Conservation (phyloP, 2,329 filamentous ascomycete species). For the Colletotrichum graminicola region DNA sequence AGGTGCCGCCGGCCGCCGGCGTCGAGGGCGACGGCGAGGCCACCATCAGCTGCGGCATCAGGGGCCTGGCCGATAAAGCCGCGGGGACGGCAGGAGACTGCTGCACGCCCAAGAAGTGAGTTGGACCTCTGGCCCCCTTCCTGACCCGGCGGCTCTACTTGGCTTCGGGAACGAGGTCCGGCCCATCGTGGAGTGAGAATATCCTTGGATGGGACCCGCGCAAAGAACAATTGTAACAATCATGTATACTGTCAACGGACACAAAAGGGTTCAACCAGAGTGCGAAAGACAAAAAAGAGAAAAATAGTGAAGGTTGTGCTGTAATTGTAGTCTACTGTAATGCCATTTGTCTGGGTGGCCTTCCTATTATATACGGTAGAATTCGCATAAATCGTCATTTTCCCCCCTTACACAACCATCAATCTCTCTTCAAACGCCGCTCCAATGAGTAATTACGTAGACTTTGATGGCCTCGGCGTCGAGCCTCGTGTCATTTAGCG, state of each 20-base stretch:
- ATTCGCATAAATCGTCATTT: slow-evolving; percentile 9
- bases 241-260: not conserved
- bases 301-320: slow-evolving; percentile 4
- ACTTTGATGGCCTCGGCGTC: slow-evolving; percentile 22
- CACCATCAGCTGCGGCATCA: slow-evolving; percentile 53
- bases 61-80: slow-evolving; percentile 61
- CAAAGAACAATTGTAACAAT: not conserved
- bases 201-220: too few species aligned
- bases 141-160: not conserved
- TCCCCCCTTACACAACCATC: slow-evolving; percentile 29
- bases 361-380: slow-evolving; percentile 40
- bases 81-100: slow-evolving; percentile 64
- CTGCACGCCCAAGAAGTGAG: slow-evolving; percentile 61
- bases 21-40: slow-evolving; percentile 61
- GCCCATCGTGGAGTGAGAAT: too few species aligned
- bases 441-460: slow-evolving; percentile 40
- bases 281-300: not conserved
- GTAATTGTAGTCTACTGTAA: slow-evolving; percentile 41
- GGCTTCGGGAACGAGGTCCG: not conserved
- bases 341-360: slow-evolving; percentile 36
- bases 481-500: slow-evolving; percentile 28
- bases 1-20: slow-evolving; percentile 42
- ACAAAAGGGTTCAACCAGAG: not conserved
- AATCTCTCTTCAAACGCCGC: slow-evolving; percentile 41
- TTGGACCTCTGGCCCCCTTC: not conserved